Evolutionary conservation across 2,329 filamentous ascomycete genomes (phyloP).

Genomic region (Alternaria rosae): DNA sequence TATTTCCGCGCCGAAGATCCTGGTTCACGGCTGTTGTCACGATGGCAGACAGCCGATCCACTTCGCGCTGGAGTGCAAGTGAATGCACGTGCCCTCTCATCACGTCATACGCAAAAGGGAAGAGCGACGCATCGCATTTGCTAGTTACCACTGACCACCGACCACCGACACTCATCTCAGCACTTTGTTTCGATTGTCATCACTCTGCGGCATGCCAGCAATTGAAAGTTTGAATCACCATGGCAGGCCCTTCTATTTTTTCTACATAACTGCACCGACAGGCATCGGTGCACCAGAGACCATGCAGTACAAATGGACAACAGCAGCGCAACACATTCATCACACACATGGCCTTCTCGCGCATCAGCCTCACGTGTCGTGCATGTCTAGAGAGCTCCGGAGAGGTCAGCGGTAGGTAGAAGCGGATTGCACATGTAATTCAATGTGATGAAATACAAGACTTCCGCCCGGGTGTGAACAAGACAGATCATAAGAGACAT

Average conservation of each 20-base stretch:
- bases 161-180: neutral
- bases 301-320: neutral
- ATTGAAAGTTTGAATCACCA: neutral
- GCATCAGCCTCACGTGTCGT: neutral
- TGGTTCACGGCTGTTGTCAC: neutral
- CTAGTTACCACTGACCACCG: too few species aligned
- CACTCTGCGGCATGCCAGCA: neutral
- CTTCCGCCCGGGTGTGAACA: neutral
- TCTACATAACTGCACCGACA: too few species aligned
- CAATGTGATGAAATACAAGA: neutral
- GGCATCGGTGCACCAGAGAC: neutral
- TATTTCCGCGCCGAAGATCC: neutral
- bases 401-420: neutral
- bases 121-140: neutral
- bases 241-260: neutral
- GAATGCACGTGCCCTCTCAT: neutral
- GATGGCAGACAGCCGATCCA: neutral
- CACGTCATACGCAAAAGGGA: neutral
- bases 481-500: neutral
- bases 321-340: neutral
- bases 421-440: neutral
- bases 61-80: neutral
- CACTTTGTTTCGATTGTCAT: neutral
- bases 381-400: neutral
- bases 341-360: too few species aligned